Percentiles rank a stretch among this genome's conserved stretches.
Conservation (phyloP, 2,329 filamentous ascomycete genomes). For the Volutella citrinella region DNA sequence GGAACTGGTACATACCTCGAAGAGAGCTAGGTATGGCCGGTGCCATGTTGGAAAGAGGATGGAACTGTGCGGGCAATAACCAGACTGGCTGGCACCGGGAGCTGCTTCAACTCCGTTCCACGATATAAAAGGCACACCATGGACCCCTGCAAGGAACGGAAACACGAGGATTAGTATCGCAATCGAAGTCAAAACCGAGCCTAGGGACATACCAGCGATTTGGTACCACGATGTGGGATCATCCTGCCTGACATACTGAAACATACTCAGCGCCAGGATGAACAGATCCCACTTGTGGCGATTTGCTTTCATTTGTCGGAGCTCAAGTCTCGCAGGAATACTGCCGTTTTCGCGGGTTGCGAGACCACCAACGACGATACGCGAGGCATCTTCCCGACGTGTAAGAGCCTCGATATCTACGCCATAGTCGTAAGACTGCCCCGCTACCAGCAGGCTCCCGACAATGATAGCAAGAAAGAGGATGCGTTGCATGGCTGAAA, state of each 20-base stretch:
- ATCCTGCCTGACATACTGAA: conserved; percentile 65
- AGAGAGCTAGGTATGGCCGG: conserved; percentile 69
- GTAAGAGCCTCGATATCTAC: conserved; percentile 38
- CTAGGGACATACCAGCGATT: conserved; percentile 60
- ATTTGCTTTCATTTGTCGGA: conserved; percentile 63
- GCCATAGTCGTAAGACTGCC: conserved; percentile 50
- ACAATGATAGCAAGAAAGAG: conserved; percentile 10
- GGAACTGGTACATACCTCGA: conserved; percentile 42
- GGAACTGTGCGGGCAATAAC: conserved; percentile 76
- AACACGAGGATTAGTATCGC: no score
- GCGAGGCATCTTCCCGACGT: conserved; percentile 36
- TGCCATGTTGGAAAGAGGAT: conserved; percentile 81
- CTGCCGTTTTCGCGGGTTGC: conserved; percentile 37
- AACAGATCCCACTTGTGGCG: conserved; percentile 73
- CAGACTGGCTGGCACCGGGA: conserved; percentile 52
- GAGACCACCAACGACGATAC: conserved; percentile 43
- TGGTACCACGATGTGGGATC: conserved; percentile 72
- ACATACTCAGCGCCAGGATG: conserved; percentile 68
- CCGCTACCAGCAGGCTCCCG: conserved; percentile 6
- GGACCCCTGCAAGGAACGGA: no score
- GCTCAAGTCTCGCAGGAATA: conserved; percentile 57
- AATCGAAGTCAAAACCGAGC: no score
- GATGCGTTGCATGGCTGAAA: conserved; percentile 15
- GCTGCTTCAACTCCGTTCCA: conserved; percentile 52
- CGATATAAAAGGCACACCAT: conserved; percentile 65